Evolutionary conservation across 352 stramenopile species (phyloP).

Genomic region (Globisporangium polare): DNA sequence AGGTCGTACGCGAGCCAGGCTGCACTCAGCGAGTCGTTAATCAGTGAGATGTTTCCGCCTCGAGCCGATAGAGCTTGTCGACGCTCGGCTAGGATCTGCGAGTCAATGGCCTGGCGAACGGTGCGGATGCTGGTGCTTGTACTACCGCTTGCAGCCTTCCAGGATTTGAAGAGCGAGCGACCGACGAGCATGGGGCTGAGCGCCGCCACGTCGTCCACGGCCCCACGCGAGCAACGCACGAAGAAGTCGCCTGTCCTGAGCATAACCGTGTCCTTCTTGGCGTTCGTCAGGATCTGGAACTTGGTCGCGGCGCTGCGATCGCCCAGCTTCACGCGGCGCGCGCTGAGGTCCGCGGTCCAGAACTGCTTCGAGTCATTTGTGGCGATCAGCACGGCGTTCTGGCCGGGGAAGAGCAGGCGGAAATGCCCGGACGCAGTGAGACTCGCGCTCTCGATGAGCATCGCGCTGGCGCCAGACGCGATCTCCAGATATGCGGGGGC

Average conservation of each 20-base stretch:
- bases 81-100: neutral
- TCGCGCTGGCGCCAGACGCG: neutral
- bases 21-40: neutral
- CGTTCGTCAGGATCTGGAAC: neutral
- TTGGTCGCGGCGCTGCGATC: neutral
- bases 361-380: neutral
- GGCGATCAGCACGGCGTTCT: conserved; percentile 1
- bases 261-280: neutral
- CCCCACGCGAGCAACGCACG: neutral
- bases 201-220: neutral
- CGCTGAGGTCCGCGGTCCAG: neutral
- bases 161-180: neutral
- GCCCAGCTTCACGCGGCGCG: neutral
- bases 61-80: neutral
- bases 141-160: neutral
- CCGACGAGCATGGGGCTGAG: conserved; percentile 3
- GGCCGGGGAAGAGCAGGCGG: neutral
- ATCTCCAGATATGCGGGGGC: neutral
- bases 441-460: neutral
- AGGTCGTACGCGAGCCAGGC: conserved; percentile 4
- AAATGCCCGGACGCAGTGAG: neutral
- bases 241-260: neutral
- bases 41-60: neutral
- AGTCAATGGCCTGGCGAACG: neutral
- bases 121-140: neutral